Percentiles rank a stretch among this genome's conserved stretches.
Evolutionary conservation across 1,284 basidiomycete species (phyloP).

Genomic region (Microbotryum violaceum): DNA sequence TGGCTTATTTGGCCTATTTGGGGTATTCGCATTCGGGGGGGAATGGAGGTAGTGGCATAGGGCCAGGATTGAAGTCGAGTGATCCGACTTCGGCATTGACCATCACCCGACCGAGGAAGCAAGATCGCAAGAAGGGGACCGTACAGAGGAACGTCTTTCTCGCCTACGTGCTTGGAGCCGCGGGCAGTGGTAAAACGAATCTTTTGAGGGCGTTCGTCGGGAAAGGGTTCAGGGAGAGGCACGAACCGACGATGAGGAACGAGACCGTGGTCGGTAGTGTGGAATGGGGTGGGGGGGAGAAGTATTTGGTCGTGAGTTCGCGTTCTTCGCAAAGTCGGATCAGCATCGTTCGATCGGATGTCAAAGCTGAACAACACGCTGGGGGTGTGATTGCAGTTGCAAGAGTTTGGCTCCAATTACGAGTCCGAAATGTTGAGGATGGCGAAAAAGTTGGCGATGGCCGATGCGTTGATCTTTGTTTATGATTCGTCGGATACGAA

Average conservation of each 20-base stretch:
- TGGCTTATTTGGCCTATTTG: slow-evolving; percentile 92
- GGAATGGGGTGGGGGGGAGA: slow-evolving; percentile 88
- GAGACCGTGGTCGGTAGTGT: slow-evolving; percentile 91
- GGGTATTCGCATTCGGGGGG: slow-evolving; percentile 60
- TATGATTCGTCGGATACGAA: slow-evolving; percentile 98
- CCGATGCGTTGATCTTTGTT: slow-evolving; percentile 91
- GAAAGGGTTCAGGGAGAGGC: slow-evolving; percentile 58
- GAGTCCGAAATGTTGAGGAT: slow-evolving; percentile 85
- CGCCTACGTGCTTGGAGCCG: slow-evolving; percentile 71
- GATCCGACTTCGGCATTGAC: slow-evolving; percentile 65
- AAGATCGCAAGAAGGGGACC: slow-evolving; percentile 75
- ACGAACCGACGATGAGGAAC: slow-evolving; percentile 81
- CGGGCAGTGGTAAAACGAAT: slow-evolving; percentile 90
- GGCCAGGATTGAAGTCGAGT: not conserved
- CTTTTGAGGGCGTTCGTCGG: slow-evolving; percentile 76
- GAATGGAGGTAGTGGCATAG: not conserved
- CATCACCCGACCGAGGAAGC: slow-evolving; percentile 65
- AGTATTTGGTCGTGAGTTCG: slow-evolving; percentile 79
- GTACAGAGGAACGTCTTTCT: slow-evolving; percentile 82
- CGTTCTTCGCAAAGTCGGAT: no score
- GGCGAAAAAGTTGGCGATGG: slow-evolving; percentile 79
- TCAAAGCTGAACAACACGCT: no score
- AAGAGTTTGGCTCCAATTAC: slow-evolving; percentile 94
- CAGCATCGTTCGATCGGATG: no score
- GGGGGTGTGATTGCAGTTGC: slow-evolving; percentile 52